A percentile compares a stretch with the other conserved stretches of the same genome.
These are phyloP conservation scores for Zygosaccharomyces kombuchaensis DNA, from an alignment of 805 yeast genomes.

Conservation along the genomic window DNA sequence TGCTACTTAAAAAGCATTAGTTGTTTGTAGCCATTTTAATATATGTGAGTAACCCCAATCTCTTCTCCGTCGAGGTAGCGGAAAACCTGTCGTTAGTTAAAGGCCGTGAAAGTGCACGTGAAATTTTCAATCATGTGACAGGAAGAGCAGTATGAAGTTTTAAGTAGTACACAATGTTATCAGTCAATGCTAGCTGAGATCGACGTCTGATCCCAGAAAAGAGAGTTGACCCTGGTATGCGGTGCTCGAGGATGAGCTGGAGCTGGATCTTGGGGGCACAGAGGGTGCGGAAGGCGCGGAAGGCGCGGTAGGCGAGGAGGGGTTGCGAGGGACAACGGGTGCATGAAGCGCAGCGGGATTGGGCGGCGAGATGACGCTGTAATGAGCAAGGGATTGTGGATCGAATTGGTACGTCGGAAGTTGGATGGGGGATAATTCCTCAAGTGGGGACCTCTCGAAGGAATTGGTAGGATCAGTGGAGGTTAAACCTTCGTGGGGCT, in stretches of 20 bases:
- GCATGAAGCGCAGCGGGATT: too few relatives aligned
- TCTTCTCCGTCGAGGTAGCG: background rate
- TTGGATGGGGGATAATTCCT: background rate
- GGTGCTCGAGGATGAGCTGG: background rate
- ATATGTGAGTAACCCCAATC: background rate
- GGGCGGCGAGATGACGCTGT: too few relatives aligned
- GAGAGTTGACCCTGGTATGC: constrained; percentile 9
- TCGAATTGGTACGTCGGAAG: background rate
- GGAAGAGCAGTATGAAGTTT: background rate
- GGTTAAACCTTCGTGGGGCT: background rate
- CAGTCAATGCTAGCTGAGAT: constrained; percentile 7
- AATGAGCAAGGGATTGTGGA: background rate
- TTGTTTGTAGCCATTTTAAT: background rate
- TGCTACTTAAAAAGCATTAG: background rate
- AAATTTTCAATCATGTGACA: background rate
- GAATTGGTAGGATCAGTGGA: background rate
- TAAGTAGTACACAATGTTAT: background rate
- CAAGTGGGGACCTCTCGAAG: background rate
- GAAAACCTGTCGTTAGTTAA: background rate
- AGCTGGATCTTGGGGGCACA: background rate
- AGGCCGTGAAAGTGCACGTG: background rate
- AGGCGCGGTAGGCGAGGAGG: background rate
- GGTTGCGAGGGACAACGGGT: too few relatives aligned
- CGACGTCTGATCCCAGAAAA: constrained; percentile 23
- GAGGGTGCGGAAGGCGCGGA: background rate